Base-by-base conservation (phyloP, 192 early-diverging fungal species). In the Funneliformis geosporum region DNA sequence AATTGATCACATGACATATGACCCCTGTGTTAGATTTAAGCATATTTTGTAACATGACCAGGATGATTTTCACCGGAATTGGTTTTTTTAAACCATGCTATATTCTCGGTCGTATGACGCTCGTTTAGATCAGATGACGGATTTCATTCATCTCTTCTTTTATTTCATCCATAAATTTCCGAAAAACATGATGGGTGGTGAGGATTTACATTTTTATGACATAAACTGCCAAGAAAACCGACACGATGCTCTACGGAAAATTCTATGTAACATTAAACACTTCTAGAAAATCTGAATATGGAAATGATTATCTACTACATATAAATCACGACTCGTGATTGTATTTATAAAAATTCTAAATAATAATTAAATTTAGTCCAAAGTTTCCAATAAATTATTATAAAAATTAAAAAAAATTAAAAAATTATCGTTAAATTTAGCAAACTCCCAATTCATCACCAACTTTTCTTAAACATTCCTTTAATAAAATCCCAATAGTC, bases 401-500 rank as follows among this genome's bases (percentile, higher is more conserved):
- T 55, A 55, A 21, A n/a, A n/a, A 55, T 55, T 55, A 55, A 11
- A 33, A 33, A 33, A 33, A 2, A 2, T 2, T 2, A 33, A 33
- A 33, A 33, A 5, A 55, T 55, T 55, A 55, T 55, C 6, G 21
- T 55, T 55, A 55, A 21, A 6, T 55, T 55, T 60, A 79, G 43
- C 27, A 79, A 27, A 79, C 55, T 39, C 83, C 85, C 39, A 86
- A 79, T 23, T 82, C 83, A 39, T 83, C 81, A 9, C 85, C 83
- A 38, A 82, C 80, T 61, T 83, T 86, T 62, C 79, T 80, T 40
- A 86, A 80, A 78, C 85, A 86, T 3, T 81, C 76, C 61, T 83
- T 83, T 18, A 86, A 76, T 25, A 86, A 64, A 39, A 62, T 47
- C 27, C 80, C n/a, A 12, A 86, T 82, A 28, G 82, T 82, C 18